Conservation (phyloP, 2,329 filamentous ascomycete genomes). For the Aspergillus melleus region DNA sequence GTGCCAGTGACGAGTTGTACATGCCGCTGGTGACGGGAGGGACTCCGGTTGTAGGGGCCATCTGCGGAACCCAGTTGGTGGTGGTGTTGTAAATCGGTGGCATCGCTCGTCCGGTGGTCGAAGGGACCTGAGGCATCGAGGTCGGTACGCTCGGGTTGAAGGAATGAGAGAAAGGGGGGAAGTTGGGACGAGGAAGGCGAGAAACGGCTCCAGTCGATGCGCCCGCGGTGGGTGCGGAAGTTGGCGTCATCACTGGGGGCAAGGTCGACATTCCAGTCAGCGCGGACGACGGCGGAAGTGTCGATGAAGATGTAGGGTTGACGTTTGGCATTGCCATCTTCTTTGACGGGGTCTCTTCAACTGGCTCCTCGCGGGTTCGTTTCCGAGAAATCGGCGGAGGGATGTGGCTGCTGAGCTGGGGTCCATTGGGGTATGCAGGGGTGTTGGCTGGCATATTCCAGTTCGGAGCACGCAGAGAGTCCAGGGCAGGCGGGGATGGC, state of each 20-base stretch:
- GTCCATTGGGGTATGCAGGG: constrained; percentile 23
- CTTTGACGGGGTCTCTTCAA: constrained; percentile 59
- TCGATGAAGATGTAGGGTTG: constrained; percentile 24
- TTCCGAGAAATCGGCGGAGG: constrained; percentile 49
- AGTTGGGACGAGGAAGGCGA: constrained; percentile 68
- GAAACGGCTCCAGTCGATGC: constrained; percentile 39
- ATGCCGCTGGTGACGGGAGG: constrained; percentile 30
- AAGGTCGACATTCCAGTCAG: constrained; percentile 31
- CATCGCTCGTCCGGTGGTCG: constrained; percentile 69
- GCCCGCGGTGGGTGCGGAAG: constrained; percentile 37
- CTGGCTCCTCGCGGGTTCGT: constrained; percentile 57
- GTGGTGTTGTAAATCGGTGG: constrained; percentile 66
- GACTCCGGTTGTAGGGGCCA: constrained; percentile 35
- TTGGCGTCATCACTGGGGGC: constrained; percentile 35
- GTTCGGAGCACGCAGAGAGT: constrained; percentile 29
- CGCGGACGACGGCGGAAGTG: constrained; percentile 25
- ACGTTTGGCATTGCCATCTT: constrained; percentile 35
- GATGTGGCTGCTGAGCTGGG: constrained; percentile 25
- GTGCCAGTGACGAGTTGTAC: constrained; percentile 29
- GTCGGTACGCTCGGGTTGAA: constrained; percentile 41
- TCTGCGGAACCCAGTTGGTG: constrained; percentile 50
- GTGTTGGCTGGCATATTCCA: constrained; percentile 30
- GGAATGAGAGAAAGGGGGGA: constrained; percentile 61
- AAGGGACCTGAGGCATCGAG: constrained; percentile 58
- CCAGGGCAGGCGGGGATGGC: constrained; percentile 41